These are phyloP conservation scores for Luffa acutangula DNA, from an alignment of 306 rosid species.

Conservation along the genomic window DNA sequence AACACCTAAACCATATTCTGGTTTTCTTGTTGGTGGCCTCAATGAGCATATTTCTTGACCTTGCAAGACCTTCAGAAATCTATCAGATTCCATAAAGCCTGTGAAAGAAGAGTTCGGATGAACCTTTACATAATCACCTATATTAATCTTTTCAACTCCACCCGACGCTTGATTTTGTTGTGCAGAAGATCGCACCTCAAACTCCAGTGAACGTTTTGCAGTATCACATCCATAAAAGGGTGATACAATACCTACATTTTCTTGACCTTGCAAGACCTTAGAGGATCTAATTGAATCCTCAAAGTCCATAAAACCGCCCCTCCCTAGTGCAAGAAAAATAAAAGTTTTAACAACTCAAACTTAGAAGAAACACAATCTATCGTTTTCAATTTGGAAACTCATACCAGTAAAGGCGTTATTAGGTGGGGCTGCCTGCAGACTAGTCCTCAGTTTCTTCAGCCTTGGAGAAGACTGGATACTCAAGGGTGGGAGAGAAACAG, in stretches of 20 bases:
- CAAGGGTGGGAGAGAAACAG: slow-evolving; percentile 70
- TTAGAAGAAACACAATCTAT: neutral
- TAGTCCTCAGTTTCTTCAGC: slow-evolving; percentile 80
- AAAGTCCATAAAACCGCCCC: slow-evolving; percentile 74
- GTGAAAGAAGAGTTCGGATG: slow-evolving; percentile 48
- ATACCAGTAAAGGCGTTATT: slow-evolving; percentile 55
- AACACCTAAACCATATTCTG: slow-evolving; percentile 40
- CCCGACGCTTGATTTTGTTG: slow-evolving; percentile 43
- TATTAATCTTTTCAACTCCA: slow-evolving; percentile 33
- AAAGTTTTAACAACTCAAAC: neutral
- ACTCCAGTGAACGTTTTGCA: slow-evolving; percentile 50
- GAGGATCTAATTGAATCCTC: slow-evolving; percentile 85
- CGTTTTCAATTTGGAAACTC: slow-evolving; percentile 6
- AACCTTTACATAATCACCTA: slow-evolving; percentile 57
- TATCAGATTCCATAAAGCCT: slow-evolving; percentile 59
- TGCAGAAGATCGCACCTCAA: slow-evolving; percentile 48
- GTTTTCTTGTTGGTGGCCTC: slow-evolving; percentile 56
- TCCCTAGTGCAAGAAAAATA: slow-evolving; percentile 35
- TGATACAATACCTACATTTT: slow-evolving; percentile 78
- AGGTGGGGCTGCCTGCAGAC: slow-evolving; percentile 48
- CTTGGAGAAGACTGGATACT: slow-evolving; percentile 87
- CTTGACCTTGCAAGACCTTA: slow-evolving; percentile 99
- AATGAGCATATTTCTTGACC: slow-evolving; percentile 94
- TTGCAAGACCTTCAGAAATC: slow-evolving; percentile 94
- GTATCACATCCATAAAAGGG: slow-evolving; percentile 66